These are phyloP conservation scores for Fusarium nurragi DNA, from an alignment of 2,329 filamentous ascomycete genomes.

Conservation along the genomic window DNA sequence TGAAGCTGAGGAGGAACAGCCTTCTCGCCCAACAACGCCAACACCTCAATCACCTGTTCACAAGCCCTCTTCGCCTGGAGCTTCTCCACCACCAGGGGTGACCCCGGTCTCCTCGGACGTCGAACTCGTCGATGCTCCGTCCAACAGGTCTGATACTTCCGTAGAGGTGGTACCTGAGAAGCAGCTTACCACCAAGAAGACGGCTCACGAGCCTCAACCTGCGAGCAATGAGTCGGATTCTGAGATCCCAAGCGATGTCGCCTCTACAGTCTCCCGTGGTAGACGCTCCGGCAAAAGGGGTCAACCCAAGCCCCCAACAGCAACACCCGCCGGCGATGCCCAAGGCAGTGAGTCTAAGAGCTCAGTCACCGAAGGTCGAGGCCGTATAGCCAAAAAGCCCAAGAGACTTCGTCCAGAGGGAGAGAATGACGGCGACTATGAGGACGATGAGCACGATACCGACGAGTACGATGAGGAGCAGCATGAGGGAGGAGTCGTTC, in stretches of 20 bases:
- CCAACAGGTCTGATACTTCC: neutral
- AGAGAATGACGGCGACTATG: conserved; percentile 16
- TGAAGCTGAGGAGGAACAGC: too few relatives aligned
- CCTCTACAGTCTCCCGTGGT: conserved; percentile 4
- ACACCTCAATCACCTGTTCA: neutral
- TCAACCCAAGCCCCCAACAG: neutral
- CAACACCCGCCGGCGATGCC: neutral
- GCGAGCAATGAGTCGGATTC: neutral
- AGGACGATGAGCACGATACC: conserved; percentile 2
- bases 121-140: neutral
- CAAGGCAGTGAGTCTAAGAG: conserved; percentile 12
- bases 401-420: neutral
- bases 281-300: neutral
- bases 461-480: conserved; percentile 12
- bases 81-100: neutral
- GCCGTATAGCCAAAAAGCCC: neutral
- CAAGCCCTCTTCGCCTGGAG: neutral
- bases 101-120: neutral
- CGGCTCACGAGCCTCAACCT: neutral
- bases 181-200: neutral
- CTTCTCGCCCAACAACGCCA: neutral
- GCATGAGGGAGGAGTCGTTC: neutral
- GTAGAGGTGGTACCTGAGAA: neutral
- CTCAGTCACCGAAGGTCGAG: neutral
- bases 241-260: conserved; percentile 2